These are phyloP conservation scores for Santalum album DNA, from an alignment of 164 flowering plant species.

Conservation along the genomic window DNA sequence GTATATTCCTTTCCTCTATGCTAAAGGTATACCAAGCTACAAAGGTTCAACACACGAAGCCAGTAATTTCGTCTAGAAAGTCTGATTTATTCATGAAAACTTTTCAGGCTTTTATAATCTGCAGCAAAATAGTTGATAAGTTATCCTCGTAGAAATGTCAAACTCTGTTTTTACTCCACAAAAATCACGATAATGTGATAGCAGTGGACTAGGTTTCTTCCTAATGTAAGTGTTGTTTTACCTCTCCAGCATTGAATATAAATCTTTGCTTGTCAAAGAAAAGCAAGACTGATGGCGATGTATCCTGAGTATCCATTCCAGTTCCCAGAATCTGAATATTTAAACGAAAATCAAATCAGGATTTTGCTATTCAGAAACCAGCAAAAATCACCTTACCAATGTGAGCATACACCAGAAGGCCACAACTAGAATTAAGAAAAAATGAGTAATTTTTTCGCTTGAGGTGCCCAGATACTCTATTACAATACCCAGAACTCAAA, in stretches of 20 bases:
- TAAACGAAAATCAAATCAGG: too few relatives aligned
- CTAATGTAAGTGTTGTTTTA: constrained; percentile 14
- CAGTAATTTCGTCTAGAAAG: background rate
- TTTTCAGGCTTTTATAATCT: too few relatives aligned
- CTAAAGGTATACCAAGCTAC: background rate
- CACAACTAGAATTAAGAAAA: constrained; percentile 1
- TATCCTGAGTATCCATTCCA: constrained; percentile 99
- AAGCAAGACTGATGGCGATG: constrained; percentile 84
- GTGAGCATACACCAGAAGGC: background rate
- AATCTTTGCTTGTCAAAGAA: constrained; percentile 92
- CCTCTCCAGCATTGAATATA: constrained; percentile 98
- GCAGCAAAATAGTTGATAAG: too few relatives aligned
- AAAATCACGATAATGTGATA: too few relatives aligned
- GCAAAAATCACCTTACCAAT: too few relatives aligned
- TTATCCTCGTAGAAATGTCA: too few relatives aligned
- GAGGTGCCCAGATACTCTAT: too few relatives aligned
- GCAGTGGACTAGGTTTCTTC: too few relatives aligned
- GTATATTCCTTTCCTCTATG: too few relatives aligned
- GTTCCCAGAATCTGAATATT: constrained; percentile 75
- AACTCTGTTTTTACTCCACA: too few relatives aligned
- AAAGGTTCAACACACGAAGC: background rate
- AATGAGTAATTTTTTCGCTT: background rate
- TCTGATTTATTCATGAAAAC: background rate
- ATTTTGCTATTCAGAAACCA: too few relatives aligned
- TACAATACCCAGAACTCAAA: background rate